Evolutionary conservation across 1,139 yeast species (phyloP).

Genomic region (Meyerozyma sp.): DNA sequence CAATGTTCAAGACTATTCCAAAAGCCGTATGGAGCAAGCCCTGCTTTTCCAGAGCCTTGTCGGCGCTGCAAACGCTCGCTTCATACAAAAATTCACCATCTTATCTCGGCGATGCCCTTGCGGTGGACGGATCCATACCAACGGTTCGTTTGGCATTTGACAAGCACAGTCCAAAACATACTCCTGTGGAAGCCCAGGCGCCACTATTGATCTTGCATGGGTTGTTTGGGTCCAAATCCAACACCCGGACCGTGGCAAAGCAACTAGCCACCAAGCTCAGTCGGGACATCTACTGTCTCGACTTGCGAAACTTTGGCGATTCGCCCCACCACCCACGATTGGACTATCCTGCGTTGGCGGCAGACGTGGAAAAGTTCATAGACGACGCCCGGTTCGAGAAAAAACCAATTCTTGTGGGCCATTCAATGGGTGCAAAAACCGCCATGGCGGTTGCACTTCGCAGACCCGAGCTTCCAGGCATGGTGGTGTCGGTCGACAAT

Average conservation of each 20-base stretch:
- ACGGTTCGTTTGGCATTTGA: conserved; percentile 30
- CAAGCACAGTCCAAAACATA: conserved; percentile 19
- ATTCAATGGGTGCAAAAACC: conserved; percentile 95
- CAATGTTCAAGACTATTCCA: too few relatives aligned
- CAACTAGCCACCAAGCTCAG: conserved; percentile 34
- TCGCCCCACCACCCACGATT: conserved; percentile 70
- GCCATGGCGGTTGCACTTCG: conserved; percentile 84
- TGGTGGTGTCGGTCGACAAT: conserved; percentile 79
- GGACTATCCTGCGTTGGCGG: conserved; percentile 77
- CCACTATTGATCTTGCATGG: conserved; percentile 86
- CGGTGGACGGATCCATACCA: conserved; percentile 15
- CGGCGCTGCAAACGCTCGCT: neutral
- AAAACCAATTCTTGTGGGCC: conserved; percentile 77
- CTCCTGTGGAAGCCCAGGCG: conserved; percentile 9
- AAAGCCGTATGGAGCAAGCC: neutral
- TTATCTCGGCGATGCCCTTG: conserved; percentile 23
- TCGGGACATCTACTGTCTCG: conserved; percentile 62
- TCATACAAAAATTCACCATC: neutral
- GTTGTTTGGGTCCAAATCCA: conserved; percentile 74
- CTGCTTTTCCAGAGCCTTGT: neutral
- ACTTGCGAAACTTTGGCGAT: conserved; percentile 87
- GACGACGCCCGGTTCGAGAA: conserved; percentile 30
- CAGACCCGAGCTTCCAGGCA: conserved; percentile 57
- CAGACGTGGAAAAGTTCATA: conserved; percentile 76
- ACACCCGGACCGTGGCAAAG: conserved; percentile 72